Evolutionary conservation across 495 filamentous ascomycete species (phyloP).

Genomic region (Acidiella bohemica): DNA sequence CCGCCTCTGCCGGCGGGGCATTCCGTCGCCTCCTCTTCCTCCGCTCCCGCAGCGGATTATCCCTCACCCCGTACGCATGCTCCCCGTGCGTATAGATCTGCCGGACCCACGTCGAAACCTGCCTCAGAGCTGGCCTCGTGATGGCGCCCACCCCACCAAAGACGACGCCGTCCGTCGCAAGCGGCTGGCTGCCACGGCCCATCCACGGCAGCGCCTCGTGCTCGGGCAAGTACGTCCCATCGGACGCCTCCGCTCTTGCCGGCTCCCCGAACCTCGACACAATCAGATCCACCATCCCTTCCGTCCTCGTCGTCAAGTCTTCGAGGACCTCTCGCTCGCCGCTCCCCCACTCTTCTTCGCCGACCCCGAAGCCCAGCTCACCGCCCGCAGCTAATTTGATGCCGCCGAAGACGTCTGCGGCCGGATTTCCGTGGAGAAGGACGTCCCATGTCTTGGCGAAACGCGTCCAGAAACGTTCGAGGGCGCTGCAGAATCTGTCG

Average conservation of each 20-base stretch:
- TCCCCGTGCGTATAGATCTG: slow-evolving; percentile 65
- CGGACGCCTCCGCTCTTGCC: slow-evolving; percentile 8
- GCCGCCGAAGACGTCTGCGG: slow-evolving; percentile 61
- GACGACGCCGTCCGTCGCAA: slow-evolving; percentile 62
- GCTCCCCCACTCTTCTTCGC: slow-evolving; percentile 85
- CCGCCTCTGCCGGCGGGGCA: neutral
- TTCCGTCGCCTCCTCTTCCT: slow-evolving; percentile 21
- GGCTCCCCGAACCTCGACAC: slow-evolving; percentile 70
- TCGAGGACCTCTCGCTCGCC: slow-evolving; percentile 85
- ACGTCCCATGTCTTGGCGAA: slow-evolving; percentile 81
- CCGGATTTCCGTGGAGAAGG: slow-evolving; percentile 76
- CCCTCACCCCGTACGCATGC: slow-evolving; percentile 64
- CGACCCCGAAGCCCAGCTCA: slow-evolving; percentile 84
- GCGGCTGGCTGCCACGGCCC: slow-evolving; percentile 47
- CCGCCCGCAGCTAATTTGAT: slow-evolving; percentile 85
- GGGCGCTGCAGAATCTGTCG: slow-evolving; percentile 43
- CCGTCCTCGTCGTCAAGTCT: slow-evolving; percentile 52
- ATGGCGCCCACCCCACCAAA: slow-evolving; percentile 67
- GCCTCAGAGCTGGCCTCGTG: slow-evolving; percentile 47
- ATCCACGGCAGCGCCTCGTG: slow-evolving; percentile 44
- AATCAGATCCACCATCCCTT: slow-evolving; percentile 68
- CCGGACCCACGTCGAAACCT: slow-evolving; percentile 70
- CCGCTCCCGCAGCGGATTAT: slow-evolving; percentile 49
- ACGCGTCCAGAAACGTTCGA: slow-evolving; percentile 71
- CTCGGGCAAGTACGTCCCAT: neutral